These are phyloP conservation scores for Epichloe glyceriae DNA, from an alignment of 2,329 filamentous ascomycete species.

Conservation along the genomic window DNA sequence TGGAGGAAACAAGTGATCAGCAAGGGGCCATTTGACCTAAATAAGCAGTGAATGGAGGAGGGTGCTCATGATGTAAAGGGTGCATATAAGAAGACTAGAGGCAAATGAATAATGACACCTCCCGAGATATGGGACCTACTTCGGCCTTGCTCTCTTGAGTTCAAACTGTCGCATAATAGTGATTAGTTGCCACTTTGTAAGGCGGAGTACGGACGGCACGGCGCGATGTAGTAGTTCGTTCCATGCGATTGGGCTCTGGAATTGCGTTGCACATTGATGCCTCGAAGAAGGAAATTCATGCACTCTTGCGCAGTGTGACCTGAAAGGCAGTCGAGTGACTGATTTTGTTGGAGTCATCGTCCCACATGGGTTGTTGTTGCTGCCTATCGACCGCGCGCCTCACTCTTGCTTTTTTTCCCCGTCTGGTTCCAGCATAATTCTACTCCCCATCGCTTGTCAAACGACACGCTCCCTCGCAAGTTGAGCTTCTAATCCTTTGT, in stretches of 20 bases:
- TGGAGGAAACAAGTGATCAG: not conserved
- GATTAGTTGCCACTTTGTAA: too few species aligned
- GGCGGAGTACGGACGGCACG: too few species aligned
- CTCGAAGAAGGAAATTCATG: not conserved
- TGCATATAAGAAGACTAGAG: constrained; percentile 6
- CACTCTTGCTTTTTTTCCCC: not conserved
- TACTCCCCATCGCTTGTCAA: not conserved
- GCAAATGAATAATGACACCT: constrained; percentile 2
- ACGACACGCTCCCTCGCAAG: not conserved
- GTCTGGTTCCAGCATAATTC: not conserved
- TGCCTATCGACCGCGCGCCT: not conserved
- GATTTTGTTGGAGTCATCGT: not conserved
- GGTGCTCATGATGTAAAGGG: constrained; percentile 3
- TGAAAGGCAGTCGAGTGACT: not conserved
- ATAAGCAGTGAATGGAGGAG: not conserved
- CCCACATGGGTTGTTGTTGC: not conserved
- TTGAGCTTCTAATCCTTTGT: not conserved
- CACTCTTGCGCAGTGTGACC: not conserved
- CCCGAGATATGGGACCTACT: too few species aligned
- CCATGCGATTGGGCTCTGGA: not conserved
- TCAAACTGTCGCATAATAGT: too few species aligned
- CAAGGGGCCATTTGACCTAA: not conserved
- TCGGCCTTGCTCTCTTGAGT: too few species aligned
- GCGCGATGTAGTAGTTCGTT: too few species aligned
- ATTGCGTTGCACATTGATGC: not conserved